Evolutionary conservation across 257 asterid species (phyloP).

Genomic region (Solanum infundibuliforme): DNA sequence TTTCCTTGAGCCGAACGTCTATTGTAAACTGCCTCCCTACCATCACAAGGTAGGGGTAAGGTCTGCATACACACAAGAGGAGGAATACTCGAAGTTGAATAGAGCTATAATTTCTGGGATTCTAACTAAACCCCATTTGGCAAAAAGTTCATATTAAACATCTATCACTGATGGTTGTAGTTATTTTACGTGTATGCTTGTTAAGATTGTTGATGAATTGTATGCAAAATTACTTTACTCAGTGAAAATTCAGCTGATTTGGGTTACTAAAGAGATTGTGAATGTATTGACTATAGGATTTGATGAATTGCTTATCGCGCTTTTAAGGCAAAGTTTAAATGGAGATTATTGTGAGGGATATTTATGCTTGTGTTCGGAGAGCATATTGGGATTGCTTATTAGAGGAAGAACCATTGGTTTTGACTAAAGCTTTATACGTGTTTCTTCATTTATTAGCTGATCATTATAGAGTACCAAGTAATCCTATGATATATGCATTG

Average conservation of each 20-base stretch:
- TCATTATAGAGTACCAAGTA: slow-evolving; percentile 38
- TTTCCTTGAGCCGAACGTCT: neutral
- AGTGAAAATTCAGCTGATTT: slow-evolving; percentile 41
- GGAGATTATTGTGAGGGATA: slow-evolving; percentile 58
- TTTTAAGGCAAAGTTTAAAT: slow-evolving; percentile 56
- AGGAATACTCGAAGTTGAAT: slow-evolving; percentile 45
- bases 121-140: slow-evolving; percentile 33
- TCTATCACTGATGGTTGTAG: slow-evolving; percentile 53
- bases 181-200: slow-evolving; percentile 40
- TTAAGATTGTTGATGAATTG: slow-evolving; percentile 40
- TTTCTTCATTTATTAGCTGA: slow-evolving; percentile 48
- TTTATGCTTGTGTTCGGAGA: slow-evolving; percentile 58
- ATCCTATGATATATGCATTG: slow-evolving; percentile 26
- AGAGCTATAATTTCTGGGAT: slow-evolving; percentile 46
- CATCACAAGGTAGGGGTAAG: neutral
- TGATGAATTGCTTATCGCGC: slow-evolving; percentile 48
- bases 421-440: slow-evolving; percentile 10
- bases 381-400: slow-evolving; percentile 41
- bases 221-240: slow-evolving; percentile 34
- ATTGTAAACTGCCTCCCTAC: neutral
- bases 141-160: slow-evolving; percentile 50
- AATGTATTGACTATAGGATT: slow-evolving; percentile 44
- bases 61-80: neutral
- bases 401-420: slow-evolving; percentile 42
- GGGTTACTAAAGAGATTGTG: slow-evolving; percentile 43